Conservation (phyloP, 2,329 filamentous ascomycete species). For the Xylariaceae sp. region DNA sequence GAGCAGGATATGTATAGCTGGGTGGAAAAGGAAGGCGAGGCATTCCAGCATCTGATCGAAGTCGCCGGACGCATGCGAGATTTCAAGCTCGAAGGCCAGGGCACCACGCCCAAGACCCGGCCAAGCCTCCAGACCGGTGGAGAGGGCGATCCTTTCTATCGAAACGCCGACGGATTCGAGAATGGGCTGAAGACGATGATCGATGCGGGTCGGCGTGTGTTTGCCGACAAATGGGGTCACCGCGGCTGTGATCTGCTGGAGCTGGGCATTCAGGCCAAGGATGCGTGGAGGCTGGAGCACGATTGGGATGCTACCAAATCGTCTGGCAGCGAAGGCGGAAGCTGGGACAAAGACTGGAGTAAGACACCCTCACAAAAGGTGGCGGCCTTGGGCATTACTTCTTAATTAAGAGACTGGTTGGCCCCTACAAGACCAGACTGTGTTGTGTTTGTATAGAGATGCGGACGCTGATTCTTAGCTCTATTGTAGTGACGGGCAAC, state of each 20-base stretch:
- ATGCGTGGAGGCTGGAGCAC: slow-evolving; percentile 34
- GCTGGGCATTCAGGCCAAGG: slow-evolving; percentile 28
- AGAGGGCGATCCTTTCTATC: slow-evolving; percentile 39
- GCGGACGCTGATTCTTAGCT: slow-evolving; percentile 9
- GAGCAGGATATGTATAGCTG: slow-evolving; percentile 26
- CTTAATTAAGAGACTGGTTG: slow-evolving; percentile 3
- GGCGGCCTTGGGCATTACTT: slow-evolving; percentile 11
- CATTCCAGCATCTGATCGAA: slow-evolving; percentile 32
- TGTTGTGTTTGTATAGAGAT: slow-evolving; percentile 3
- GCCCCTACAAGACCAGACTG: slow-evolving; percentile 1
- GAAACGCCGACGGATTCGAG: slow-evolving; percentile 34
- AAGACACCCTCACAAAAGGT: slow-evolving; percentile 15
- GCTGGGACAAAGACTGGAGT: slow-evolving; percentile 31
- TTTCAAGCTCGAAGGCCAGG: slow-evolving; percentile 21
- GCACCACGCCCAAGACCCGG: slow-evolving; percentile 34
- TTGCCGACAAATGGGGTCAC: slow-evolving; percentile 38
- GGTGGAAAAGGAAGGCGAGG: slow-evolving; percentile 33
- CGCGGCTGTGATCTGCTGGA: slow-evolving; percentile 33
- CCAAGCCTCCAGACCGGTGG: slow-evolving; percentile 38
- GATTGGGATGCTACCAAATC: slow-evolving; percentile 31
- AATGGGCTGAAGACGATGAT: slow-evolving; percentile 29
- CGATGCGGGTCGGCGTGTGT: slow-evolving; percentile 33
- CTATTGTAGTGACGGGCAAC: slow-evolving; percentile 12
- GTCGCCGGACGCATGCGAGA: slow-evolving; percentile 30
- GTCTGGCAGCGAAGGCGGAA: slow-evolving; percentile 25